Evolutionary conservation across 371 early-diverging fungal species (phyloP).

Genomic region (Mortierella sp.): DNA sequence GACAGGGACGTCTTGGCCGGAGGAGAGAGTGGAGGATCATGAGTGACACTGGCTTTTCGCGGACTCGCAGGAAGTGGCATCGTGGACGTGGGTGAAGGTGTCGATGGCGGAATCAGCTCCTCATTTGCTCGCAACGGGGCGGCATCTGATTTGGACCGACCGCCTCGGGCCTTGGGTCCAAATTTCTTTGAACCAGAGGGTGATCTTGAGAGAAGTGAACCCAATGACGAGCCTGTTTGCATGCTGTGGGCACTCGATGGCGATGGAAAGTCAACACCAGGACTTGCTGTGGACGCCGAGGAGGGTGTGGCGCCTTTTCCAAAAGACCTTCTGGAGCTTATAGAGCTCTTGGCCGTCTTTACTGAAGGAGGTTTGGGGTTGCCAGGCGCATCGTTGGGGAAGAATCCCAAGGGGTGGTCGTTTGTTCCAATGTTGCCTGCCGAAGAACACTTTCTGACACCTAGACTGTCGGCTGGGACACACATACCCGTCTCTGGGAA

Average conservation of each 20-base stretch:
- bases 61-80: constrained; percentile 17
- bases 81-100: background rate
- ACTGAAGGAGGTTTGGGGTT: background rate
- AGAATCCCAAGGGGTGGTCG: background rate
- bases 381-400: background rate
- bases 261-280: background rate
- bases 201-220: constrained; percentile 27
- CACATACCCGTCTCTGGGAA: constrained; percentile 4
- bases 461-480: background rate
- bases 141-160: constrained; percentile 42
- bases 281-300: background rate
- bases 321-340: constrained; percentile 5
- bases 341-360: constrained; percentile 11
- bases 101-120: constrained; percentile 4
- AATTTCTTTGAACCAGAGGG: constrained; percentile 33
- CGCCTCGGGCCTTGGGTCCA: constrained; percentile 15
- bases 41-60: constrained; percentile 20
- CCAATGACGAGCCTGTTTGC: constrained; percentile 5
- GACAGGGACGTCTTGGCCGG: constrained; percentile 37
- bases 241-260: background rate
- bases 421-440: background rate
- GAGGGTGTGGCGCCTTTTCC: constrained; percentile 5
- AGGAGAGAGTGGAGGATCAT: constrained; percentile 7
- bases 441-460: no score
- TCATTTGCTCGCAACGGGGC: constrained; percentile 5